Evolutionary conservation across 176 grass and related monocot species (phyloP), one percentile per base, ranked within the genome.

Genomic region (Chloris gayana): DNA sequence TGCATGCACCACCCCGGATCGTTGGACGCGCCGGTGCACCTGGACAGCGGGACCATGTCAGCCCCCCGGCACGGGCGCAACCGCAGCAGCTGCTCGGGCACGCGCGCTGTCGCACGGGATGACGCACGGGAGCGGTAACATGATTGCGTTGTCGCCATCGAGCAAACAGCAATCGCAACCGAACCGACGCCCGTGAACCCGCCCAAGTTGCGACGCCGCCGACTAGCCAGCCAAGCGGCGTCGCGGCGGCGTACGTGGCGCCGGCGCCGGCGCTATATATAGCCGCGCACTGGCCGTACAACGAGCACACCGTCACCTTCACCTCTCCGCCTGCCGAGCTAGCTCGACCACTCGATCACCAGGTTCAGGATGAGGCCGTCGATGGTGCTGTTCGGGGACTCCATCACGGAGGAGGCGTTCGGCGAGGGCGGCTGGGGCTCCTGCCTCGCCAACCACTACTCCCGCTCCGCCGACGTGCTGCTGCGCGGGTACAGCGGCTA

Each of bases 401-500:
- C 93, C 0, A 85, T 90, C 79, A 92, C 90, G 27, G 90, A 95
- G 79, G 85, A 88, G 72, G 85, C 90, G 14, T 95, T 95, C 70
- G 70, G 66, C 5, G 90, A 92, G 31, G 93, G 90, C 30, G 87
- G 93, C 0, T 95, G 93, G 89, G 93, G 93, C 9, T 53, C 90
- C 3, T 22, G 71, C 31, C 85, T 96, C 1, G 90, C 90, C 6
- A 89, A 88, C 83, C 85, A 85, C 70, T 97, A 88, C 82, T 74
- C 90, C 11, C 93, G 93, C 47, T 84, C 84, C 72, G 87, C 79
- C 79, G 90, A 92, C 81, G 78, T 92, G 46, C 30, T 96, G 44
- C 93, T 92, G 22, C 87, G 87, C 6, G 93, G 93, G 6, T 95
- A 89, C 87, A 94, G 89, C 77, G 92, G 89, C 15, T 94, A 91